Evolutionary conservation across 2,329 filamentous ascomycete genomes (phyloP), one percentile per base, ranked within the genome.

Genomic region (Venturiaceae sp.): DNA sequence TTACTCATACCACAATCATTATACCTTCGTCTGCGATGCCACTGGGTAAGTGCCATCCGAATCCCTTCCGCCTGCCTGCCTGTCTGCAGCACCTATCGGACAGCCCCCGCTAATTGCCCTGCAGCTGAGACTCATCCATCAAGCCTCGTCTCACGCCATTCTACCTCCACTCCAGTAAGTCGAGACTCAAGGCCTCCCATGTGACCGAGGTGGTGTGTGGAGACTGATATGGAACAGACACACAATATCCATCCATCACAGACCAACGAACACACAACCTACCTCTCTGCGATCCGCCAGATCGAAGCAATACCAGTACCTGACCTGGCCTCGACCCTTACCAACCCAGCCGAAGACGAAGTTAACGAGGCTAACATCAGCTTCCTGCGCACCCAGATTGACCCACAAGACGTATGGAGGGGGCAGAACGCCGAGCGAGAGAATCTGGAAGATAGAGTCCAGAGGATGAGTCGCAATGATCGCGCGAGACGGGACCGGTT

Each of bases 311-410:
- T 61, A 8, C 37, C 47, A 9, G 60, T 60, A 8, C 58, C 46
- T 3, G 60, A 61, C 34, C 60, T 61, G 33, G 60, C 60, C 1
- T 23, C 60, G 9, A 61, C 58, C 1, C 58, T 61, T 9, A 59
- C 58, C 14, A 57, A 55, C 30, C 58, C 54, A 26, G 19, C 34
- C 44, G 74, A 74, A 63, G 72, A 79, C 63, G 73, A 74, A 61
- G 73, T 70, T 58, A 69, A 74, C 54, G 69, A 77, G 65, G 78
- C 77, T 61, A 81, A 80, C 68, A 69, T 78, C 63, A 75, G 68
- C 66, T 80, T 80, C 62, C 71, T 82, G 57, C 76, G 79, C 57
- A 73, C 68, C 34, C 68, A 69, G 19, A 61, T 71, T 53, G 71
- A 74, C 53, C 67, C 70, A 44, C 67, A 68, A 62, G 64, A 64